Evolutionary conservation across 441 rosid species (phyloP), one percentile per base, ranked within the genome.

Genomic region (Francoa sonchifolia): DNA sequence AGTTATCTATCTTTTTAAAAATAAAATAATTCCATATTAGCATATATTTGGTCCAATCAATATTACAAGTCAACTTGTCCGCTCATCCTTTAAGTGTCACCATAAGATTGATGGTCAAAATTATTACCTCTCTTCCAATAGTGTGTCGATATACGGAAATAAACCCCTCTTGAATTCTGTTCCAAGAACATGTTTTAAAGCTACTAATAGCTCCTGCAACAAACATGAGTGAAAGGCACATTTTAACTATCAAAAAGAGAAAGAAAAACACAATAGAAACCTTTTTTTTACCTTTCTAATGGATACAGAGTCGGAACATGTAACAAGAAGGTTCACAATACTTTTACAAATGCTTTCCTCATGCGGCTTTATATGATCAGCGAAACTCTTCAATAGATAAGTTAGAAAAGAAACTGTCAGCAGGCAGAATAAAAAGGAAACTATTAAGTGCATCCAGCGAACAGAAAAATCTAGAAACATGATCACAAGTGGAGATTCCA

Each of bases 371-470:
- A 90, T 90, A 66, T 80, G 86, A 22, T 90, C 99, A 39, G 88
- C 85, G 58, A 69, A 90, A 59, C 94, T 81, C 80, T 90, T 90
- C 78, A 90, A 72, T 68, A 86, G 61, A 57, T 90, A 90, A n/a
- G 96, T 90, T 58, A 90, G 68, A 65, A 90, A 90, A 32, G 99
- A 90, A 61, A 90, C 90, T 14, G 99, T 90, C 99, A 82, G 99
- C 77, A 68, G 50, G 36, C 38, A 52, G 18, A 47, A 35, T 52
- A 44, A 58, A 52, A 26, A 33, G 23, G 30, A 42, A 55, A 25
- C 50, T 39, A 19, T 22, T 6, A 22, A 7, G 16, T 35, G 13
- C 27, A 16, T n/a, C n/a, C n/a, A n/a, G n/a, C n/a, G n/a, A n/a
- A n/a, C n/a, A n/a, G n/a, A n/a, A n/a, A n/a, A n/a, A n/a, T n/a